A percentile compares a stretch with the other conserved stretches of the same genome.
These are phyloP conservation scores for bread wheat (Triticum aestivum) DNA, from an alignment of 176 grass and related monocot genomes.

Conservation along the genomic window IWGSC_CS_RefSeq_v2.1 NC_057811.1:15185903-15186402, in stretches of 20 bases:
- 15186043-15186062: slow-evolving; percentile 84
- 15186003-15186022: slow-evolving; percentile 78
- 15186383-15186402: slow-evolving; percentile 79
- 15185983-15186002: slow-evolving; percentile 73
- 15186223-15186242: slow-evolving; percentile 72
- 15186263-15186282: slow-evolving; percentile 90
- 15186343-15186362: slow-evolving; percentile 78
- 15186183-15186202: slow-evolving; percentile 75
- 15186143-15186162: slow-evolving; percentile 64
- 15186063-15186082: slow-evolving; percentile 80
- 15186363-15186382: slow-evolving; percentile 72
- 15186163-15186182: slow-evolving; percentile 65
- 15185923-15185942: slow-evolving; percentile 85
- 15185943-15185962: slow-evolving; percentile 59
- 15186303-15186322: slow-evolving; percentile 69
- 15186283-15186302: slow-evolving; percentile 82
- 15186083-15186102: slow-evolving; percentile 61
- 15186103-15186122: slow-evolving; percentile 69
- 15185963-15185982: slow-evolving; percentile 70
- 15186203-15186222: slow-evolving; percentile 85
- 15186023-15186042: slow-evolving; percentile 73
- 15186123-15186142: slow-evolving; percentile 80
- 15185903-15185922: slow-evolving; percentile 66
- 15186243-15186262: slow-evolving; percentile 83
- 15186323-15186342: slow-evolving; percentile 77